Base-by-base conservation (phyloP, 345 rosid genomes). In the Murraya koenigii region DNA sequence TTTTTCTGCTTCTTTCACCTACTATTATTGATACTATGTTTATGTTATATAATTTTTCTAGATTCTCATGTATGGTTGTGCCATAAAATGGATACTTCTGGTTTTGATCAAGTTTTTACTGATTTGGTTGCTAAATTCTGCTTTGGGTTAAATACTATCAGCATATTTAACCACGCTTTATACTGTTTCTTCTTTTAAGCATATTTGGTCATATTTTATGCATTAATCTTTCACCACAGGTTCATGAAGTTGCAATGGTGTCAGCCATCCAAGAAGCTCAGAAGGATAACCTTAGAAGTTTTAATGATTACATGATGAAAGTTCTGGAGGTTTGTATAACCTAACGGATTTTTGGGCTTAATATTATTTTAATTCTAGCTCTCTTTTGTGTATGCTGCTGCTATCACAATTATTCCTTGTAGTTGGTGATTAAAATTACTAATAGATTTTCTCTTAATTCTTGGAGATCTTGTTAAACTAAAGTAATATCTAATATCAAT, bases 241-340 rank as follows among this genome's bases (percentile, higher is more conserved):
- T 96, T 82, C 99, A 91, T 88, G 99, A 94, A 87, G 91, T 96
- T 94, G 95, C 98, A 78, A 90, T 96, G 91, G 97, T 96, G 44
- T 96, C 97, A 58, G 93, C 98, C 74, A 89, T 96, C 77, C 99
- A 96, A 77, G 94, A 94, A 92, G 97, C 98, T 72, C 99, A 94
- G 79, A 92, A 91, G 86, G 99, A 96, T 85, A 96, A 90, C 54
- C 80, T 92, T 67, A 87, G 93, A 86, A 94, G 94, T 85, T 96
- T 96, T 75, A 91, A 91, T 87, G 99, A 94, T 83, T 88, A 94
- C 84, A 94, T 94, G 98, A 87, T 96, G 92, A 92, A 88, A 84
- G 95, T 94, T 59, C 80, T 91, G 84, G 95, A 96, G 99, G 99
- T 96, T 60, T 78, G 94, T 81, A 62, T 78, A 9, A 65, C 69